These are phyloP conservation scores for Catunica adiposa DNA, from an alignment of 2,329 filamentous ascomycete species.

Conservation along the genomic window DNA sequence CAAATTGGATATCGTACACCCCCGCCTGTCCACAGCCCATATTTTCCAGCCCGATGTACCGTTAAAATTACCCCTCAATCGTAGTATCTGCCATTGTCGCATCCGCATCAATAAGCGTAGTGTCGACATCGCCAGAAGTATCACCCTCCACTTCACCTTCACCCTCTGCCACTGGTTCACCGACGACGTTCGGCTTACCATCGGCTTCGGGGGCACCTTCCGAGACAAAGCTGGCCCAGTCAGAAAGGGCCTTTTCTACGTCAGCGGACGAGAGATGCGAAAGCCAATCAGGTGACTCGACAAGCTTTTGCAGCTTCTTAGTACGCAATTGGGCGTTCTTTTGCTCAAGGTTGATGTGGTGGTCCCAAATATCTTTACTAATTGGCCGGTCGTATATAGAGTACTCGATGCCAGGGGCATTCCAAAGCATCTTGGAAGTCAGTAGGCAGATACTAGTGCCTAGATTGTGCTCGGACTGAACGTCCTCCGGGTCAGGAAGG, in stretches of 20 bases:
- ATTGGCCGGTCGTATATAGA: constrained; percentile 54
- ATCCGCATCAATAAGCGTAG: constrained; percentile 19
- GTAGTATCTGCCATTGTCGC: constrained; percentile 16
- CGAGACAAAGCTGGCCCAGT: constrained; percentile 37
- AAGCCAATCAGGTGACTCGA: constrained; percentile 67
- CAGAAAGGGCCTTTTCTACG: constrained; percentile 57
- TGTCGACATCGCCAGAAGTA: constrained; percentile 14
- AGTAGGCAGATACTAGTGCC: constrained; percentile 60
- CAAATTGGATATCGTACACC: constrained; percentile 11
- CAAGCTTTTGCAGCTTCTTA: constrained; percentile 56
- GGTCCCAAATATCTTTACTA: constrained; percentile 45
- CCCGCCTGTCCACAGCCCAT: not conserved
- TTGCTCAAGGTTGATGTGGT: constrained; percentile 35
- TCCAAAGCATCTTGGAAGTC: constrained; percentile 66
- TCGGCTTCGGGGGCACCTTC: constrained; percentile 23
- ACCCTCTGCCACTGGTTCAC: not conserved
- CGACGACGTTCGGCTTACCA: not conserved
- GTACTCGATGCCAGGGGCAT: constrained; percentile 52
- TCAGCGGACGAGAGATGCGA: constrained; percentile 64
- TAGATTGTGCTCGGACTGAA: constrained; percentile 46
- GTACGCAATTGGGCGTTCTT: constrained; percentile 45
- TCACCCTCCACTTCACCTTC: not conserved
- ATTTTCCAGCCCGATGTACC: not conserved
- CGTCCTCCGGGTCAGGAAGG: constrained; percentile 33
- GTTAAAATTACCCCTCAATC: constrained; percentile 10